Evolutionary conservation across 768 basidiomycete genomes (phyloP).

Genomic region (Psilocybe subaeruginosa): DNA sequence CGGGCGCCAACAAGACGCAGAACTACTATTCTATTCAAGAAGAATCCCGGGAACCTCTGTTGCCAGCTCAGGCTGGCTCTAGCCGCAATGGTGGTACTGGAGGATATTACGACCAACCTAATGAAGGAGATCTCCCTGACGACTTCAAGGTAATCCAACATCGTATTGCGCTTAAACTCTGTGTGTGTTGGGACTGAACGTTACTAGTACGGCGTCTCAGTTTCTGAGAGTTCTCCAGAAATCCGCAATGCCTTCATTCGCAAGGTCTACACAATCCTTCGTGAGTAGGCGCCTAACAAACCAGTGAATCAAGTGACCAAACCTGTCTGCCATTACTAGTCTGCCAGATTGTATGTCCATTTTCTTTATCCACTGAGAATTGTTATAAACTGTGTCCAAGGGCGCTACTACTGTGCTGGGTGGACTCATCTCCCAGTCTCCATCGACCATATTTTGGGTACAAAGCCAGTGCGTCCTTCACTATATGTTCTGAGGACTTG

Average conservation of each 20-base stretch:
- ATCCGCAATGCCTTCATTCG: slow-evolving; percentile 87
- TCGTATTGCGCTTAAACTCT: neutral
- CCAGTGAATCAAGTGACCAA: neutral
- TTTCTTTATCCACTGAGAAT: neutral
- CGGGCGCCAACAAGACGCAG: slow-evolving; percentile 34
- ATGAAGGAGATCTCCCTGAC: slow-evolving; percentile 77
- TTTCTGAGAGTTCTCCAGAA: slow-evolving; percentile 75
- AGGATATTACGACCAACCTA: slow-evolving; percentile 76
- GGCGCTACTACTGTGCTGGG: slow-evolving; percentile 77
- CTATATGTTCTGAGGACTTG: neutral
- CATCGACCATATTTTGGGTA: slow-evolving; percentile 68
- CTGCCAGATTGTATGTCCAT: slow-evolving; percentile 62
- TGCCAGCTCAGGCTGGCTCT: slow-evolving; percentile 40
- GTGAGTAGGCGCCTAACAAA: slow-evolving; percentile 46
- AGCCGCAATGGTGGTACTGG: slow-evolving; percentile 44
- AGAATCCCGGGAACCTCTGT: slow-evolving; percentile 55
- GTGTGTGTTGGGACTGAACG: neutral
- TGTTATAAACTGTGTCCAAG: slow-evolving; percentile 41
- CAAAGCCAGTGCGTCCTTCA: slow-evolving; percentile 57
- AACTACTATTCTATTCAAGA: slow-evolving; percentile 32
- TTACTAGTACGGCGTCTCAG: slow-evolving; percentile 76
- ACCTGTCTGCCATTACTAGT: slow-evolving; percentile 40
- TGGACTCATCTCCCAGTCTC: slow-evolving; percentile 67
- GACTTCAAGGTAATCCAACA: slow-evolving; percentile 80
- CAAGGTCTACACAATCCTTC: slow-evolving; percentile 90